These are phyloP conservation scores for Pyronema domesticum DNA, from an alignment of 495 filamentous ascomycete genomes.

Conservation along the genomic window DNA sequence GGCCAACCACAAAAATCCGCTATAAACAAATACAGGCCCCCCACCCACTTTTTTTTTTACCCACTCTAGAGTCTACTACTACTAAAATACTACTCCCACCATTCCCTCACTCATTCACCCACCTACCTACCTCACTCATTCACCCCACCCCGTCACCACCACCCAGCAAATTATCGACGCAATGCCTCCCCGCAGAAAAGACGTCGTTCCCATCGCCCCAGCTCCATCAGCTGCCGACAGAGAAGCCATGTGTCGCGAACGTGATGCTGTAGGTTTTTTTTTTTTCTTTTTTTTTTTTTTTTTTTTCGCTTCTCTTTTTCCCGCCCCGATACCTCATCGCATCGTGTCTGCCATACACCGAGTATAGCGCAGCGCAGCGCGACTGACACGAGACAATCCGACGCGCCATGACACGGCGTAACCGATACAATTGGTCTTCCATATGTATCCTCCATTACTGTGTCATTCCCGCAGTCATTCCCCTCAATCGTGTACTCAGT, in stretches of 20 bases:
- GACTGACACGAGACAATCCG: too few relatives aligned
- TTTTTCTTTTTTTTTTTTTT: not conserved
- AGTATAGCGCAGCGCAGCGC: too few relatives aligned
- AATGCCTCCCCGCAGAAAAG: slow-evolving; percentile 3
- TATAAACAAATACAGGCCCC: not conserved
- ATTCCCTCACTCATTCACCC: not conserved
- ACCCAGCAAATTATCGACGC: not conserved
- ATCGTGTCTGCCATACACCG: too few relatives aligned
- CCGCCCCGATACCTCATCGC: not conserved
- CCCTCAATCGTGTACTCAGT: too few relatives aligned
- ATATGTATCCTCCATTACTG: too few relatives aligned
- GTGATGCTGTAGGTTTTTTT: slow-evolving; percentile 21
- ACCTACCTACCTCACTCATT: not conserved
- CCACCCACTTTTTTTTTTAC: too few relatives aligned
- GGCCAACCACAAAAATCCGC: too few relatives aligned
- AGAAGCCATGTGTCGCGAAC: slow-evolving; percentile 20
- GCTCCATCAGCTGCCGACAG: slow-evolving; percentile 11
- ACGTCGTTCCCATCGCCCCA: slow-evolving; percentile 11
- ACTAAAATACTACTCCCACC: not conserved
- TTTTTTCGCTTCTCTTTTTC: not conserved
- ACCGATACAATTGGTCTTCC: too few relatives aligned
- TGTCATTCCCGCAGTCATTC: too few relatives aligned
- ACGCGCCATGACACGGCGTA: too few relatives aligned
- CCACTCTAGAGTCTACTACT: not conserved
- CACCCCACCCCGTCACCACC: not conserved